phyloP scores from a whole-genome alignment of 805 yeast genomes.

The Starmerella vaccinii region DNA sequence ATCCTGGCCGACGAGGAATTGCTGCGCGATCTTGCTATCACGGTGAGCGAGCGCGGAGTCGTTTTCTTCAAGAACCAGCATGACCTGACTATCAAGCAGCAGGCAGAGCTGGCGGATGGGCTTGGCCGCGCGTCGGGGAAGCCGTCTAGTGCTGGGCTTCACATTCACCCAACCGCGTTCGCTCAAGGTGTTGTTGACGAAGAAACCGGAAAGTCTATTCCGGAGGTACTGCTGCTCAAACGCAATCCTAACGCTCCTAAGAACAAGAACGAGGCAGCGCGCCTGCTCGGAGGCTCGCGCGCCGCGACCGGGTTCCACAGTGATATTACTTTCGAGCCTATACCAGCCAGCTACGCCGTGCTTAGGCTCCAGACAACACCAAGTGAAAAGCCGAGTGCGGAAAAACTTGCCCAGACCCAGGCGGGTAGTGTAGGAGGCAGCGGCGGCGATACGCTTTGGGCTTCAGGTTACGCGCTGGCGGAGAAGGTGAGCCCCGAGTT shows the following conservation, averaged over 20 bases:
- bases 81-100: constrained; percentile 28
- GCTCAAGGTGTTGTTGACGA: constrained; percentile 9
- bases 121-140: constrained; percentile 12
- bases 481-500: constrained; percentile 42
- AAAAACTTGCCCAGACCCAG: constrained; percentile 5
- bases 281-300: neutral
- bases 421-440: constrained; percentile 12
- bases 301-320: constrained; percentile 36
- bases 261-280: neutral
- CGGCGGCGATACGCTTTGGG: constrained; percentile 43
- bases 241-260: neutral
- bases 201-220: constrained; percentile 7
- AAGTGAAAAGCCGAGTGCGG: constrained; percentile 2
- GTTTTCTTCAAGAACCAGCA: constrained; percentile 40
- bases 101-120: constrained; percentile 14
- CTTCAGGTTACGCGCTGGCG: constrained; percentile 44
- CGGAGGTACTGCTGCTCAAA: constrained; percentile 10
- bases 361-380: constrained; percentile 40
- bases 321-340: constrained; percentile 44
- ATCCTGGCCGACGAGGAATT: constrained; percentile 15
- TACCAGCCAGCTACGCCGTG: constrained; percentile 47
- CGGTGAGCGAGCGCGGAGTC: constrained; percentile 40
- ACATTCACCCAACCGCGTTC: constrained; percentile 16
- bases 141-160: constrained; percentile 12
- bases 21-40: constrained; percentile 36